These are phyloP conservation scores for Alternaria metachromatica DNA, from an alignment of 2,329 filamentous ascomycete species.

Conservation along the genomic window DNA sequence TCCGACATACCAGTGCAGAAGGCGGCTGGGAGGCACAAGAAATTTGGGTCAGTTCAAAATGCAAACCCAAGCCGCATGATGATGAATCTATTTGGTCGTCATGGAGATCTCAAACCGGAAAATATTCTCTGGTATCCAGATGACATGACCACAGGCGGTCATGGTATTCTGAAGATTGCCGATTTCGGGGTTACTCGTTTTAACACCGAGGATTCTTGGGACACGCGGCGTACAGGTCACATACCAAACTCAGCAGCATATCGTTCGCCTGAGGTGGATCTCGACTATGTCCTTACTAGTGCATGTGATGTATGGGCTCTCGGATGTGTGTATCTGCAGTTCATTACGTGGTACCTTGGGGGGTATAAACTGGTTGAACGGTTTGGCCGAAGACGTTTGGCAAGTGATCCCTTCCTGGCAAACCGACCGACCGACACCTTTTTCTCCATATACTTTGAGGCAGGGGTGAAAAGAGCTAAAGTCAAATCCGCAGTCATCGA, in stretches of 20 bases:
- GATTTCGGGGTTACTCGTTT: conserved; percentile 37
- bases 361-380: neutral
- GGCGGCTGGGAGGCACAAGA: neutral
- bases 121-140: conserved; percentile 46
- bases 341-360: conserved; percentile 33
- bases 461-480: neutral
- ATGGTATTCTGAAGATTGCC: conserved; percentile 37
- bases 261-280: conserved; percentile 48
- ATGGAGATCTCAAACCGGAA: conserved; percentile 47
- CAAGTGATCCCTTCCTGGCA: neutral
- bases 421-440: neutral
- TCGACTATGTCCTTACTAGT: conserved; percentile 25
- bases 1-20: neutral
- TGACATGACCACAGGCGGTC: neutral
- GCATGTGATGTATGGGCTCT: conserved; percentile 47
- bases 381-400: neutral
- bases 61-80: neutral
- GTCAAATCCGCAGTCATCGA: conserved; percentile 1
- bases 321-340: conserved; percentile 40
- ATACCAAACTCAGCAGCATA: conserved; percentile 38
- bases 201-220: conserved; percentile 1
- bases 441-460: neutral
- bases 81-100: conserved; percentile 33
- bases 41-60: neutral
- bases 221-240: neutral